Evolutionary conservation across 202 grass and related monocot genomes (phyloP).

Genomic region (Eragrostis tef): DNA sequence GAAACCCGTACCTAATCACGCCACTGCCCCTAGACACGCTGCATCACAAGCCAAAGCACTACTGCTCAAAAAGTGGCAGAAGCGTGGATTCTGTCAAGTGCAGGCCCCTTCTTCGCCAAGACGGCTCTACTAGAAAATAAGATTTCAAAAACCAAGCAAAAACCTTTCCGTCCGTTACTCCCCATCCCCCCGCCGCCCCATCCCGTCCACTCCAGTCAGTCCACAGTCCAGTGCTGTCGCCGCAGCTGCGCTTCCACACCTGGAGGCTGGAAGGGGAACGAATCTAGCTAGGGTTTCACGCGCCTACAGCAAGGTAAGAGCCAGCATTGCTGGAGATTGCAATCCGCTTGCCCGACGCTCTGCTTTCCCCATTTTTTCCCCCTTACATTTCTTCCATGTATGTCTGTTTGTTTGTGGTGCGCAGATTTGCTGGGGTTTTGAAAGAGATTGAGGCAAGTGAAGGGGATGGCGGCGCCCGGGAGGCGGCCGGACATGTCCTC

Average conservation of each 20-base stretch:
- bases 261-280: too few species aligned
- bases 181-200: background rate
- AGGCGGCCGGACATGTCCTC: slow-evolving; percentile 46
- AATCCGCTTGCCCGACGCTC: background rate
- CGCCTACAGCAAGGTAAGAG: background rate
- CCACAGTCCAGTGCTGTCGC: too few species aligned
- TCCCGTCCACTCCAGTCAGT: background rate
- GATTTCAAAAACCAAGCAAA: slow-evolving; percentile 46
- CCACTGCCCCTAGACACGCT: background rate
- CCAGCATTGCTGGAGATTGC: background rate
- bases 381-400: too few species aligned
- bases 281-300: slow-evolving; percentile 33
- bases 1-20: background rate
- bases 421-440: too few species aligned
- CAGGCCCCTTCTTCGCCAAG: too few species aligned
- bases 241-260: too few species aligned
- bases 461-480: slow-evolving; percentile 49
- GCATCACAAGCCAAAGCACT: too few species aligned
- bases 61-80: background rate
- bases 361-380: background rate
- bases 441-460: background rate
- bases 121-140: too few species aligned
- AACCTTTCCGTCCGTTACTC: slow-evolving; percentile 26
- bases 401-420: too few species aligned
- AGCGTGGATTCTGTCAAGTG: background rate